These are phyloP conservation scores for Diatrype stigma DNA, from an alignment of 2,329 filamentous ascomycete genomes.

Conservation along the genomic window DNA sequence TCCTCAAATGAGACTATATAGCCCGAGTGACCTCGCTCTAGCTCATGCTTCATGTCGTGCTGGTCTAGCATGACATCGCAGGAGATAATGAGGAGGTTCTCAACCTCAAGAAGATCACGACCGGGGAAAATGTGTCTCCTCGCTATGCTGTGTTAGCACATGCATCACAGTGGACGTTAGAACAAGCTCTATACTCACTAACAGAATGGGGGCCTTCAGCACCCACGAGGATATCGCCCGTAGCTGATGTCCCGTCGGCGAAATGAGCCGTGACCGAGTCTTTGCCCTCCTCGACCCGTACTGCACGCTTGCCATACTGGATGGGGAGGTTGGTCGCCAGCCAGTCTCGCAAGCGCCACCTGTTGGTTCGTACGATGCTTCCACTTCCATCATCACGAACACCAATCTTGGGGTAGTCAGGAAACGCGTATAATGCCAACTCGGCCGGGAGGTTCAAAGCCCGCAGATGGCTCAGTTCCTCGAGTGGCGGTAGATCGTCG, in stretches of 20 bases:
- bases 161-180: not conserved
- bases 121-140: not conserved
- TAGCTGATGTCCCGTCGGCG: not conserved
- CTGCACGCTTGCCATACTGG: not conserved
- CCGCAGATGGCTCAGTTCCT: not conserved
- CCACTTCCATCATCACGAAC: too few species aligned
- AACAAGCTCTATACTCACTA: not conserved
- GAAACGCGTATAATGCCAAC: not conserved
- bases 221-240: not conserved
- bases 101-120: too few species aligned
- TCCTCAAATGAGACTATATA: too few species aligned
- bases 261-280: not conserved
- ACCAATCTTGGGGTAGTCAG: too few species aligned
- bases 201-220: not conserved
- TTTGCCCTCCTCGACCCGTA: not conserved
- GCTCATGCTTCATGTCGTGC: too few species aligned
- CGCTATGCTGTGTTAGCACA: not conserved
- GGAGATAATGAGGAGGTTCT: too few species aligned
- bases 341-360: not conserved
- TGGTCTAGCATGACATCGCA: too few species aligned
- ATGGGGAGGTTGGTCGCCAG: conserved; percentile 1
- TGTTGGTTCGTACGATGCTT: not conserved
- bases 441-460: not conserved
- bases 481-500: not conserved
- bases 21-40: too few species aligned